Percentiles rank a stretch among this genome's conserved stretches.
Conservation (phyloP, 257 asterid species). For the Gardenia jasminoides region DNA sequence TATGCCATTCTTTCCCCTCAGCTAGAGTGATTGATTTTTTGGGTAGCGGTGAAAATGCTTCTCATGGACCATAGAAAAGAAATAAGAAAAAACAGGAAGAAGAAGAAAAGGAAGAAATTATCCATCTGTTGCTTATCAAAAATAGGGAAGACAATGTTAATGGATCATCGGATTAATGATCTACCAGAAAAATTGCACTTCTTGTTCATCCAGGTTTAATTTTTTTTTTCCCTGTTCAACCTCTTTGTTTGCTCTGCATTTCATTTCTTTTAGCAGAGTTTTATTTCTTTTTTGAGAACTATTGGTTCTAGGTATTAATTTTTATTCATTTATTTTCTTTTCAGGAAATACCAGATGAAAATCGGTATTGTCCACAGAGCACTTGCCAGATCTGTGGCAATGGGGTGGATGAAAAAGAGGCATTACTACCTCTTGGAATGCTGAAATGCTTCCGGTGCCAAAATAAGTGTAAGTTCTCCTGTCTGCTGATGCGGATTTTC, state of each 20-base stretch:
- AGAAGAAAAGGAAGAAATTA: not conserved
- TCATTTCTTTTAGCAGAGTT: not conserved
- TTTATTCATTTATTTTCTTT: not conserved
- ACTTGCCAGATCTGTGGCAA: constrained; percentile 82
- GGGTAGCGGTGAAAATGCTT: not conserved
- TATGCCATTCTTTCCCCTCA: not conserved
- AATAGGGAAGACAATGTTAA: not conserved
- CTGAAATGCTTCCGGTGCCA: constrained; percentile 83
- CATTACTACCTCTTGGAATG: constrained; percentile 39
- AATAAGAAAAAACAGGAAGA: not conserved
- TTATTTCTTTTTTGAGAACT: not conserved
- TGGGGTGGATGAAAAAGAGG: constrained; percentile 53
- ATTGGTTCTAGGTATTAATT: not conserved
- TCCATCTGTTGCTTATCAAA: not conserved
- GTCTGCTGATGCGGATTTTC: constrained; percentile 11
- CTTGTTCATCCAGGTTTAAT: not conserved
- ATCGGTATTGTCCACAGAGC: constrained; percentile 94
- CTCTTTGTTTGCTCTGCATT: not conserved
- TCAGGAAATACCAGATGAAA: constrained; percentile 95
- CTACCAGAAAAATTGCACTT: not conserved
- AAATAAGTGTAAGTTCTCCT: constrained; percentile 54
- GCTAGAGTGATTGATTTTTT: not conserved
- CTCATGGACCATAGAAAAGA: not conserved
- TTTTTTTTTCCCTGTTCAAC: not conserved
- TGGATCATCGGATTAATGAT: constrained; percentile 5